Percentiles rank a stretch among this genome's conserved stretches.
Conservation (phyloP, 768 basidiomycete species). For the Suillus cothurnatus region DNA sequence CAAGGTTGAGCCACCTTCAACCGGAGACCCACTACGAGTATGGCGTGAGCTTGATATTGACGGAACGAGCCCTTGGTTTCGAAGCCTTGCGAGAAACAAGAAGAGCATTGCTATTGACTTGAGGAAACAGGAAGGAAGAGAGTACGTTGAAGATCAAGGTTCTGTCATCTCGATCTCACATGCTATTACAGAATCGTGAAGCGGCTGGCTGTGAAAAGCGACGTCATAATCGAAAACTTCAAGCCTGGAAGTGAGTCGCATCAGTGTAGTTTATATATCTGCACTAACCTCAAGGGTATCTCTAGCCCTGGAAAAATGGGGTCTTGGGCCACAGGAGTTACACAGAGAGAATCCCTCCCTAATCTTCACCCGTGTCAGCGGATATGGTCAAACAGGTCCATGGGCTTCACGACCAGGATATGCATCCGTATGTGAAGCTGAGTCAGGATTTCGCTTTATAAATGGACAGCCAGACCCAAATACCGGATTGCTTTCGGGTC, state of each 20-base stretch:
- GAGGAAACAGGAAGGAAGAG: conserved; percentile 55
- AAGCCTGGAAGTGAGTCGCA: conserved; percentile 66
- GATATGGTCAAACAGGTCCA: conserved; percentile 76
- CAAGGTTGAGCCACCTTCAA: conserved; percentile 66
- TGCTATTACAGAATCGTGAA: conserved; percentile 53
- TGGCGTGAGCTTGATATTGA: conserved; percentile 74
- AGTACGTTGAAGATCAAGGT: conserved; percentile 32
- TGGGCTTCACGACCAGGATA: conserved; percentile 73
- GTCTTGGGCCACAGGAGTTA: conserved; percentile 56
- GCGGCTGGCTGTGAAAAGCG: conserved; percentile 59
- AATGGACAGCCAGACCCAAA: conserved; percentile 63
- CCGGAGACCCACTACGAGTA: conserved; percentile 67
- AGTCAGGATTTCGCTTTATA: conserved; percentile 74
- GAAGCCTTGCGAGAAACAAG: conserved; percentile 72
- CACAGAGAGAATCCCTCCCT: conserved; percentile 81
- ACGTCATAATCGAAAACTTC: conserved; percentile 73
- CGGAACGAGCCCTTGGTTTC: conserved; percentile 74
- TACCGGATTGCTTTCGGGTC: conserved; percentile 55
- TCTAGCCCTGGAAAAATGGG: conserved; percentile 71
- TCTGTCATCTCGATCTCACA: not conserved
- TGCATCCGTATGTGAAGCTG: conserved; percentile 76
- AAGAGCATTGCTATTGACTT: conserved; percentile 73
- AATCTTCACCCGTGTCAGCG: conserved; percentile 87
- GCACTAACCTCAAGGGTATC: not conserved
- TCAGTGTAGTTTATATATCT: not conserved